phyloP scores from a whole-genome alignment of 2,329 filamentous ascomycete genomes.

The Chalara sp. region DNA sequence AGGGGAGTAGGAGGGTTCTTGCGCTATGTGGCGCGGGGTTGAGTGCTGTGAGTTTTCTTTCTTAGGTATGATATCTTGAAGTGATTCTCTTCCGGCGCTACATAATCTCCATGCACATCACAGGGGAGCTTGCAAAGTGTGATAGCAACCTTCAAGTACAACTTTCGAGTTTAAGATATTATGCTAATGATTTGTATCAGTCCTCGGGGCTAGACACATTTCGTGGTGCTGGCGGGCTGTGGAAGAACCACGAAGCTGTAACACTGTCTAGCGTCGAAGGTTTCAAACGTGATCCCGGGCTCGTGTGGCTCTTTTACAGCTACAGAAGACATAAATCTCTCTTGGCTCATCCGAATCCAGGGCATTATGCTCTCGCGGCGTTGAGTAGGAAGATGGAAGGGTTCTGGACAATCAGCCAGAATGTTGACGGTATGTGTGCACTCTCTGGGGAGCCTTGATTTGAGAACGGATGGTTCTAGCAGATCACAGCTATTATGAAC shows the following conservation, averaged over 20 bases:
- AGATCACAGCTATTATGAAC: background rate
- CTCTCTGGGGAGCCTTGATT: background rate
- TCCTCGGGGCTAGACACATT: conserved; percentile 68
- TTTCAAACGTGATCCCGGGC: conserved; percentile 63
- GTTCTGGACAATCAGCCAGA: conserved; percentile 73
- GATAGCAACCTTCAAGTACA: no score
- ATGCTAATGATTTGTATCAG: no score
- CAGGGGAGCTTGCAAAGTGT: no score
- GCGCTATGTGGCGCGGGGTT: conserved; percentile 46
- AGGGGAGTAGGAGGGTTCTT: conserved; percentile 15
- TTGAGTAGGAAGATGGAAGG: conserved; percentile 53
- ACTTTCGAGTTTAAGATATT: no score
- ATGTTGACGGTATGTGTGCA: conserved; percentile 61
- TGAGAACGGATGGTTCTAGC: background rate
- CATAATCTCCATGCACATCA: no score
- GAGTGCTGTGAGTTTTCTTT: conserved; percentile 31
- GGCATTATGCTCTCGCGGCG: conserved; percentile 72
- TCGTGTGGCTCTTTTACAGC: conserved; percentile 90
- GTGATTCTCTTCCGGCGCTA: no score
- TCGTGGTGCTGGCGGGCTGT: conserved; percentile 76
- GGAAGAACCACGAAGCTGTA: conserved; percentile 72
- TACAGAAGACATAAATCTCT: conserved; percentile 78
- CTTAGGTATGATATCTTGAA: no score
- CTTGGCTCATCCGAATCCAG: conserved; percentile 66
- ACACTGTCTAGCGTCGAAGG: conserved; percentile 72